A percentile compares a stretch with the other conserved stretches of the same genome.
Conservation (phyloP, 1,284 basidiomycete species). For the Cutaneotrichosporon sp. region DNA sequence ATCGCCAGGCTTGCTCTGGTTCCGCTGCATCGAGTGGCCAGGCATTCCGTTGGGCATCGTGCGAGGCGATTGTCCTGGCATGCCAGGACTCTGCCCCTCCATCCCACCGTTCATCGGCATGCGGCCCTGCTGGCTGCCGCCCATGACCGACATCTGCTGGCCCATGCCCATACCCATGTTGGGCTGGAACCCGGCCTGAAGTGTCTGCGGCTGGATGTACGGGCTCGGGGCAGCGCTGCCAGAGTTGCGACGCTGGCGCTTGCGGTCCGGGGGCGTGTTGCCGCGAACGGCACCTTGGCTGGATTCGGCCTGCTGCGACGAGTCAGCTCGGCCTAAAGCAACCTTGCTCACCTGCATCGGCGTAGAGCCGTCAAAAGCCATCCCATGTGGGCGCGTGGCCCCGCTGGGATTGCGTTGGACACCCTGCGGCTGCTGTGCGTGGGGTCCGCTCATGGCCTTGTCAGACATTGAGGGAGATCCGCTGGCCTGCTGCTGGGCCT, state of each 20-base stretch:
- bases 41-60: constrained; percentile 22
- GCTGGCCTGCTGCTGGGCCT: constrained; percentile 11
- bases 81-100: constrained; percentile 23
- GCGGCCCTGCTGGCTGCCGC: constrained; percentile 11
- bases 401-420: constrained; percentile 28
- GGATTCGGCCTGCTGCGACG: constrained; percentile 18
- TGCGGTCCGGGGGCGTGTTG: constrained; percentile 44
- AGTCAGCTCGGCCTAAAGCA: constrained; percentile 1
- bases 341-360: constrained; percentile 27
- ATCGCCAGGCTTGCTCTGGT: constrained; percentile 40
- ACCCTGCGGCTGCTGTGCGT: constrained; percentile 16
- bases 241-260: constrained; percentile 43
- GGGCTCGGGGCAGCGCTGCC: constrained; percentile 40
- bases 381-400: constrained; percentile 21
- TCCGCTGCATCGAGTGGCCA: constrained; percentile 35
- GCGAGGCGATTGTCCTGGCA: constrained; percentile 20
- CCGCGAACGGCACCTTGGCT: constrained; percentile 19
- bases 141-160: constrained; percentile 22
- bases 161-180: constrained; percentile 14
- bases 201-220: constrained; percentile 31
- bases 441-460: constrained; percentile 13
- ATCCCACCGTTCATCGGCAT: constrained; percentile 19
- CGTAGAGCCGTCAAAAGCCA: constrained; percentile 25
- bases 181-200: constrained; percentile 21
- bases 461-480: constrained; percentile 15